Evolutionary conservation across 2,329 filamentous ascomycete genomes (phyloP), one percentile per base, ranked within the genome.

Genomic region (Tolypocladium inflatum): DNA sequence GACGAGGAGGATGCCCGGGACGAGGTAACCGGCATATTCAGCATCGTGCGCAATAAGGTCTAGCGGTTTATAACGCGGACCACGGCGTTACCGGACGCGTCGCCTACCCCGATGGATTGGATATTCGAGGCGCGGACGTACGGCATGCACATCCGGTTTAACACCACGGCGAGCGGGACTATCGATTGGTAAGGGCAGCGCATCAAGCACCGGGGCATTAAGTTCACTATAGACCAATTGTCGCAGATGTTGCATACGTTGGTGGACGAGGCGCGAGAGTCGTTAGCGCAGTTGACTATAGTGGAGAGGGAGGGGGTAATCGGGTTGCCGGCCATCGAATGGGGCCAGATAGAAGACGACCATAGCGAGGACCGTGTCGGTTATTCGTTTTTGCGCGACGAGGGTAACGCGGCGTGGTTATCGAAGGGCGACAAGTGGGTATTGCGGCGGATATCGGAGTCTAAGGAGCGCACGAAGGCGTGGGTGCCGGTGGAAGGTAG

Each of bases 71-170:
- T 63, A 51, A 64, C 55, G 8, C 33, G 38, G 37, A 61, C 42
- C 17, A 26, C 52, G 13, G 53, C 48, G 2, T 35, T 26, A 4
- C 23, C 10, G 1, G 39, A 60, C 5, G 38, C 35, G 5, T 23
- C 57, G 35, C 60, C 55, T 17, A 61, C 26, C 8, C 60, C 57
- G 43, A 63, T 64, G 50, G 59, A 64, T 54, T 64, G 55, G 59
- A 63, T 64, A 13, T 58, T 59, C 26, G 50, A 62, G 10, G 21
- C 30, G 26, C 55, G 43, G 0, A 58, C 42, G 21, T 61, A 62
- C 42, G 52, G 57, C 2, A 55, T 63, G 38, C 37, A 60, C 8
- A 63, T 64, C 48, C 57, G 56, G 39, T 63, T 52, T 42, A 55
- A 56, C 17, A 65, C 43, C 35, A 11, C 57, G 13, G 57, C 52